phyloP scores from a whole-genome alignment of 2,329 filamentous ascomycete genomes.

The Fusarium sp. region DNA sequence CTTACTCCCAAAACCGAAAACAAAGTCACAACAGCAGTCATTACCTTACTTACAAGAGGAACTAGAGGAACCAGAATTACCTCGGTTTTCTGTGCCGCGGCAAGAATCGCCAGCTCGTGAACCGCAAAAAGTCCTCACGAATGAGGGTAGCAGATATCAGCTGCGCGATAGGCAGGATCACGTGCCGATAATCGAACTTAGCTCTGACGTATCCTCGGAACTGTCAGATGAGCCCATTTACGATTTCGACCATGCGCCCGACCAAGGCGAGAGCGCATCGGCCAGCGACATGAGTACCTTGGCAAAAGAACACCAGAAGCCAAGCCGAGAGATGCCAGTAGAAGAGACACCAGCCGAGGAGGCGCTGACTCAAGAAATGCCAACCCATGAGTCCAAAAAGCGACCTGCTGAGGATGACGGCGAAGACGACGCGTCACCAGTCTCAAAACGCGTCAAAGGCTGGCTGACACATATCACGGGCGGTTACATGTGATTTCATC shows the following conservation, averaged over 20 bases:
- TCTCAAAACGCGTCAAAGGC: constrained; percentile 11
- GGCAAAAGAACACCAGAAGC: not conserved
- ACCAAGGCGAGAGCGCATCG: constrained; percentile 8
- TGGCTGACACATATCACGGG: constrained; percentile 9
- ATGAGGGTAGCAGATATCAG: not conserved
- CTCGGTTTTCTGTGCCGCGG: not conserved
- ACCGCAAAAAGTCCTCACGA: not conserved
- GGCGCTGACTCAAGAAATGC: not conserved
- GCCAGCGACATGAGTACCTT: constrained; percentile 2
- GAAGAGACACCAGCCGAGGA: not conserved
- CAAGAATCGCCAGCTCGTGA: not conserved
- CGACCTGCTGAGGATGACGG: constrained; percentile 1
- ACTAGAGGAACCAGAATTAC: not conserved
- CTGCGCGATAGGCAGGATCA: not conserved
- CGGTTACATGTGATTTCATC: not conserved
- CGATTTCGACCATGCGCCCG: not conserved
- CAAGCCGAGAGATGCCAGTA: not conserved
- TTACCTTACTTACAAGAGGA: not conserved
- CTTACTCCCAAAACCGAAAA: constrained; percentile 1
- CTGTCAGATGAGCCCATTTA: not conserved
- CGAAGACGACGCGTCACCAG: constrained; percentile 8
- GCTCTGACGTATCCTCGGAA: not conserved
- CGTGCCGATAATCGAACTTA: not conserved
- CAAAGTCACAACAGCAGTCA: not conserved
- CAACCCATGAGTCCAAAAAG: not conserved